Conservation (phyloP, 2,329 filamentous ascomycete genomes). For the Exophiala alcalophila region DNA sequence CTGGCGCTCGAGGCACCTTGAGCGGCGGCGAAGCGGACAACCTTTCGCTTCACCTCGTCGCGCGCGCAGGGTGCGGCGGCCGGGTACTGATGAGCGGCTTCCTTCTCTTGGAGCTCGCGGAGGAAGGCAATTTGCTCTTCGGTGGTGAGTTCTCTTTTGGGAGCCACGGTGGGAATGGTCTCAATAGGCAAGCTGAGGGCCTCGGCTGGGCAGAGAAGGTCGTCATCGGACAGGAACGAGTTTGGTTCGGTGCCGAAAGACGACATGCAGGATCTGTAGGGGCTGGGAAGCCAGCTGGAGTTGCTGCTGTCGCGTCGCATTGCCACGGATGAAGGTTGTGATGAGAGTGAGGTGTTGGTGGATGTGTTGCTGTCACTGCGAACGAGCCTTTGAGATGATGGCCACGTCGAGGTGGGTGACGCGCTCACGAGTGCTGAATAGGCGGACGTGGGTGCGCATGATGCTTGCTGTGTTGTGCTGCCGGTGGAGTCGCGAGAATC, state of each 20-base stretch:
- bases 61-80: constrained; percentile 7
- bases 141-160: constrained; percentile 29
- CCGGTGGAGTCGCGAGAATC: constrained; percentile 30
- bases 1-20: constrained; percentile 7
- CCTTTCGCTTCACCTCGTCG: constrained; percentile 21
- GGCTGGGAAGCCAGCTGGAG: constrained; percentile 29
- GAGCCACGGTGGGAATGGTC: constrained; percentile 24
- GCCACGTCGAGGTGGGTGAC: constrained; percentile 26
- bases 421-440: constrained; percentile 26
- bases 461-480: constrained; percentile 14
- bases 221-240: constrained; percentile 31
- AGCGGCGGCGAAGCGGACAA: constrained; percentile 26
- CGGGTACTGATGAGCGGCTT: constrained; percentile 21
- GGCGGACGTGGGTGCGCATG: constrained; percentile 21
- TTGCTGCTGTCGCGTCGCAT: constrained; percentile 29
- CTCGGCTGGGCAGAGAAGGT: constrained; percentile 25
- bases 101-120: constrained; percentile 28
- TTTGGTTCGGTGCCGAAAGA: constrained; percentile 25
- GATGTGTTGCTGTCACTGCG: constrained; percentile 21
- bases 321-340: constrained; percentile 18
- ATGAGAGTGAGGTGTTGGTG: constrained; percentile 8
- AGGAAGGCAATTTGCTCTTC: constrained; percentile 31
- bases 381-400: constrained; percentile 14
- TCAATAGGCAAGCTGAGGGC: constrained; percentile 25
- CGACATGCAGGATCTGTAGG: constrained; percentile 30